phyloP scores from a whole-genome alignment of 2,329 filamentous ascomycete species.

The Fusarium marasasianum region DNA sequence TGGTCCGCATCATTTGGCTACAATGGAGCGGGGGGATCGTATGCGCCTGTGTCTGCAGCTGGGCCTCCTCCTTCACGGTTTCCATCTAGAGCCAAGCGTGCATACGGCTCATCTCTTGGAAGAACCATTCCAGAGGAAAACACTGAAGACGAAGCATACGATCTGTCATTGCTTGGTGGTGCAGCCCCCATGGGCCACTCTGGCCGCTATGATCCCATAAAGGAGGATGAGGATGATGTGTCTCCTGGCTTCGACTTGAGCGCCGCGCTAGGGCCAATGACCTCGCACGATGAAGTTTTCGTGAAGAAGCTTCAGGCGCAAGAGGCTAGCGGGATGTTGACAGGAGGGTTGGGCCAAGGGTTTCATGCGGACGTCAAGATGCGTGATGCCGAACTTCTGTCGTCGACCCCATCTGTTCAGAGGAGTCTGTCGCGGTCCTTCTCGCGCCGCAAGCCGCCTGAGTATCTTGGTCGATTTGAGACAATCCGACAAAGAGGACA shows the following conservation, averaged over 20 bases:
- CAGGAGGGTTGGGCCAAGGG: conserved; percentile 67
- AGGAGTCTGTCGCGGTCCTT: conserved; percentile 54
- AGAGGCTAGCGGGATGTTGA: conserved; percentile 64
- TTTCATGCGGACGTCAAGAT: conserved; percentile 59
- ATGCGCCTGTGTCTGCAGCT: conserved; percentile 41
- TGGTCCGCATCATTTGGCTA: conserved; percentile 46
- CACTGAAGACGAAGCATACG: conserved; percentile 55
- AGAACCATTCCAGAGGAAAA: conserved; percentile 45
- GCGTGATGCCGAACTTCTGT: conserved; percentile 60
- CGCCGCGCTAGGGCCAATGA: conserved; percentile 56
- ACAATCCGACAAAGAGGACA: conserved; percentile 63
- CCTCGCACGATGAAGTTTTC: conserved; percentile 56
- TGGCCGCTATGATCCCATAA: conserved; percentile 46
- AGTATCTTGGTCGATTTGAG: conserved; percentile 45
- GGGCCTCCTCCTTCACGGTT: conserved; percentile 31
- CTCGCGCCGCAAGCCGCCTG: conserved; percentile 46
- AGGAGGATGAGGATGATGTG: conserved; percentile 43
- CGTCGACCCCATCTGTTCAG: conserved; percentile 45
- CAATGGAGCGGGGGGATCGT: conserved; percentile 38
- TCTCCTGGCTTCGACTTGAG: conserved; percentile 57
- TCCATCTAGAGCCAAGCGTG: conserved; percentile 40
- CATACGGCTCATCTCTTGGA: conserved; percentile 39
- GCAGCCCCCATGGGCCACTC: conserved; percentile 54
- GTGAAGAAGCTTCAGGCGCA: conserved; percentile 58
- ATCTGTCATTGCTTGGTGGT: conserved; percentile 53